Conservation (phyloP, 441 rosid species). For the Corymbia citriodora region DNA sequence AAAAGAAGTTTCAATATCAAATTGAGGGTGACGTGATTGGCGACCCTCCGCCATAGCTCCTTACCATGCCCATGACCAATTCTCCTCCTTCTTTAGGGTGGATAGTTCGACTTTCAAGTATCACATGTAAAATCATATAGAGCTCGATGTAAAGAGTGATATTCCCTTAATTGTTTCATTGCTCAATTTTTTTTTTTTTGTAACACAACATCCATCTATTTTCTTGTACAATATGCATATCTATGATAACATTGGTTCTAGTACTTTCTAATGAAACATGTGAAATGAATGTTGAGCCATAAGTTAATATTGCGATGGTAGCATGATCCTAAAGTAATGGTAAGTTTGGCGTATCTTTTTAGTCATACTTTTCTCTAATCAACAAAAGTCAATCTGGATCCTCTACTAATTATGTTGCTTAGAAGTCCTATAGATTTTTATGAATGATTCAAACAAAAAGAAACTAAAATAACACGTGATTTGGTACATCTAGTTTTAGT, state of each 20-base stretch:
- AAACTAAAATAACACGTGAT: neutral
- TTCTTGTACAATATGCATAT: neutral
- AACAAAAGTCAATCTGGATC: too few species aligned
- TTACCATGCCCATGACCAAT: neutral
- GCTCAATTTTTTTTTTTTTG: too few species aligned
- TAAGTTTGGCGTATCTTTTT: neutral
- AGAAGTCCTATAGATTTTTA: too few species aligned
- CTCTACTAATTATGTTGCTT: too few species aligned
- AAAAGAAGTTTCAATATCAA: neutral
- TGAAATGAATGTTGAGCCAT: neutral
- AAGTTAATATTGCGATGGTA: neutral
- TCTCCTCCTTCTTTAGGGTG: neutral
- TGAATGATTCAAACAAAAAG: neutral
- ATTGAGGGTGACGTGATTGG: neutral
- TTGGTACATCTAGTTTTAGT: neutral
- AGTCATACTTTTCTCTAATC: too few species aligned
- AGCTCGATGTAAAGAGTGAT: too few species aligned
- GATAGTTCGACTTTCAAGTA: too few species aligned
- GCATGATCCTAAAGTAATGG: neutral
- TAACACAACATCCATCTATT: neutral
- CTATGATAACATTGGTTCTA: neutral
- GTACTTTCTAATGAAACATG: neutral
- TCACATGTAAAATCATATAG: too few species aligned
- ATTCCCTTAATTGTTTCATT: too few species aligned
- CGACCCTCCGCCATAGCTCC: neutral